A percentile compares a stretch with the other conserved stretches of the same genome.
Conservation (phyloP, 192 early-diverging fungal species). For the Coemansia sp. region DNA sequence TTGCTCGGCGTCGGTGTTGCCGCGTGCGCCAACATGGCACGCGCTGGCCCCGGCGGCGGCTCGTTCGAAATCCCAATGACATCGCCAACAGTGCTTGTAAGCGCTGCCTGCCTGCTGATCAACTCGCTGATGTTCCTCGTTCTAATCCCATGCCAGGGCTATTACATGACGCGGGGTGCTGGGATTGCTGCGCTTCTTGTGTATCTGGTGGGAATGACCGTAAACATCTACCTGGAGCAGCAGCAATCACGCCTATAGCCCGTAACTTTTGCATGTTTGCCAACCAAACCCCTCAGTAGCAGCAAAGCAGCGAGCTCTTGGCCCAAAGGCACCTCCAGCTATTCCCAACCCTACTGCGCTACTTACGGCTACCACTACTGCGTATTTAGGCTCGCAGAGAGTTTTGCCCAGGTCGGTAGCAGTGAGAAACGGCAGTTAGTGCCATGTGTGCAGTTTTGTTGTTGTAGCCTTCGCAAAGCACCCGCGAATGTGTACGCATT, state of each 20-base stretch:
- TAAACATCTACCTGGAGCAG: conserved; percentile 58
- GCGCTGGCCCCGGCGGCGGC: conserved; percentile 26
- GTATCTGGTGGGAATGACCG: conserved; percentile 55
- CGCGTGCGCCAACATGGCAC: conserved; percentile 54
- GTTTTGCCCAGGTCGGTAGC: too few species aligned
- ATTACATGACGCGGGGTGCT: conserved; percentile 56
- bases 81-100: conserved; percentile 64
- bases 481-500: too few species aligned
- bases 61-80: conserved; percentile 54
- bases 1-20: conserved; percentile 81
- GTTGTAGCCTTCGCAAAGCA: too few species aligned
- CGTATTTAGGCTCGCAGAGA: too few species aligned
- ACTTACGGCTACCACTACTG: too few species aligned
- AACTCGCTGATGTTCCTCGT: conserved; percentile 55
- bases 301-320: too few species aligned
- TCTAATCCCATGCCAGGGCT: conserved; percentile 56
- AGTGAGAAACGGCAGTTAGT: too few species aligned
- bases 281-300: too few species aligned
- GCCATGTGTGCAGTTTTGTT: too few species aligned
- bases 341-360: too few species aligned
- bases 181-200: conserved; percentile 54
- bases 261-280: too few species aligned
- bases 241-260: neutral
- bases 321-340: too few species aligned
- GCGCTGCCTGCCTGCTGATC: conserved; percentile 60